Percentiles rank a stretch among this genome's conserved stretches.
Conservation (phyloP, 495 filamentous ascomycete genomes). For the Xylaria cubensis region DNA sequence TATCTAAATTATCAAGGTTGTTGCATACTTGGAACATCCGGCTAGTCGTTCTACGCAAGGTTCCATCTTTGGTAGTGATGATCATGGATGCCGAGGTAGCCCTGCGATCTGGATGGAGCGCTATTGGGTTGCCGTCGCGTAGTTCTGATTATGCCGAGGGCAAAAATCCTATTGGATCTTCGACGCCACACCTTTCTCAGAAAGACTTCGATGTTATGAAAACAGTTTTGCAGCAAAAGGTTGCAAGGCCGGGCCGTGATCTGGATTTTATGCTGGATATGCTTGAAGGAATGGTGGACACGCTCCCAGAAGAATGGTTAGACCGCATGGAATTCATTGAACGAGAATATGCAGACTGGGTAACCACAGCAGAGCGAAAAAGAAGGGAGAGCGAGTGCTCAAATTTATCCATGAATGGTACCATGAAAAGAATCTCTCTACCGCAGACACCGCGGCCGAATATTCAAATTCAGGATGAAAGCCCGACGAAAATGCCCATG, state of each 20-base stretch:
- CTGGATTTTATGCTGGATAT: conserved; percentile 85
- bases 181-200: conserved; percentile 44
- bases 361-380: conserved; percentile 50
- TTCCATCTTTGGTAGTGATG: conserved; percentile 71
- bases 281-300: conserved; percentile 82
- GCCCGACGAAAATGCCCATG: conserved; percentile 28
- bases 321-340: conserved; percentile 83
- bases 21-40: conserved; percentile 80
- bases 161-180: conserved; percentile 14
- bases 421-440: conserved; percentile 1
- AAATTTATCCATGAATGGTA: conserved; percentile 15
- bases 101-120: conserved; percentile 67
- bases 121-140: conserved; percentile 51
- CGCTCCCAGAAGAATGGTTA: conserved; percentile 85
- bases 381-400: conserved; percentile 45
- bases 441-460: conserved; percentile 33
- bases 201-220: conserved; percentile 68
- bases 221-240: conserved; percentile 68
- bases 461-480: conserved; percentile 32
- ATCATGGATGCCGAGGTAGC: conserved; percentile 68
- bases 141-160: conserved; percentile 23
- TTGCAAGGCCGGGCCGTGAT: conserved; percentile 70
- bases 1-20: conserved; percentile 73
- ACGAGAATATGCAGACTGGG: conserved; percentile 80
- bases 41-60: conserved; percentile 71